Evolutionary conservation across 176 grass and related monocot species (phyloP), one percentile per base, ranked within the genome.

Genomic region (Triticum monococcum): DNA sequence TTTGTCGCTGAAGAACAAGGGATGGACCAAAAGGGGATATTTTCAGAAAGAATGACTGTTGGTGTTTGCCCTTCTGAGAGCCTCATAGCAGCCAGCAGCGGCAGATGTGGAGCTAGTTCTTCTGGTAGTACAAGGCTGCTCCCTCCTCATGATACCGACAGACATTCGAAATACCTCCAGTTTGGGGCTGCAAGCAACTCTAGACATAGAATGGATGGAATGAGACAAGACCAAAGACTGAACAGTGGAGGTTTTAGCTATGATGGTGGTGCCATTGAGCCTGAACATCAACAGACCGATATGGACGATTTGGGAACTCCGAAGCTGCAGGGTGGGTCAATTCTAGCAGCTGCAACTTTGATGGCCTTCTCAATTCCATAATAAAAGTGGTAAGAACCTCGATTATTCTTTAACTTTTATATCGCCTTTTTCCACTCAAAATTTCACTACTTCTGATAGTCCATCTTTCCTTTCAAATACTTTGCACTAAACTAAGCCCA

Each of bases 341-440:
- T 83, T 90, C 87, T 82, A 93, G 67, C 64, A 82, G 80, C 77
- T 99, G 90, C 86, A 94, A 67, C 80, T 89, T 96, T 38, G 89
- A 96, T 60, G 90, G 90, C 31, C 87, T 96, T 79, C 91, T 94
- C 70, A 94, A 84, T 87, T 96, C 97, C 41, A 87, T 99, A 75
- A 96, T 96, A 72, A 96, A 99, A 92, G 87, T 79, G 90, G 97
- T 99, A 96, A 87, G 89, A 14, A 78, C 25, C 23, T 87, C 23
- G 24, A 20, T 14, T 22, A 9, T 56, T 1, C 46, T 59, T 3
- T 8, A 22, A 46, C 56, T 45, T 54, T 57, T 64, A 37, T 20
- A 37, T 20, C 16, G 4, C 73, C 79, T 50, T 60, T 57, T 24
- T 36, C 5, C 7, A 11, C 37, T 62, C 26, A 82, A 61, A 76